phyloP scores from a whole-genome alignment of 176 grass and related monocot genomes.

The Rhynchospora breviuscula region DNA sequence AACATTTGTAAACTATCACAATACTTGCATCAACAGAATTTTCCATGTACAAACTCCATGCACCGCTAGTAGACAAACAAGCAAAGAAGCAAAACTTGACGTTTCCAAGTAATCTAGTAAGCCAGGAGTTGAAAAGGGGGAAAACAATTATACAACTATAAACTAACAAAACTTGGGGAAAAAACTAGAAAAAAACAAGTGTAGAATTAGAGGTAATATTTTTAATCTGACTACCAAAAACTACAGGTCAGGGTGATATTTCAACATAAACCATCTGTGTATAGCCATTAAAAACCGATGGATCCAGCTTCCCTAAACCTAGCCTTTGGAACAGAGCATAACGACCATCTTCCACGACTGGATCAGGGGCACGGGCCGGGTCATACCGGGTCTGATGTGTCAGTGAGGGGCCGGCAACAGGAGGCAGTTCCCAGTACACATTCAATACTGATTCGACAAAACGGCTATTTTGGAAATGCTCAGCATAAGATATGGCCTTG shows the following conservation, averaged over 20 bases:
- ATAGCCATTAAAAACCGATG: slow-evolving; percentile 79
- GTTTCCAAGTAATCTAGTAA: not conserved
- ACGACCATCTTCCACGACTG: slow-evolving; percentile 72
- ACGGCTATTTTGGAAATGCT: slow-evolving; percentile 83
- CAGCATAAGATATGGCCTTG: slow-evolving; percentile 49
- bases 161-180: not conserved
- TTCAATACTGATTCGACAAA: slow-evolving; percentile 69
- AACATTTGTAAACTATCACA: not conserved
- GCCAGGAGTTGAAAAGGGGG: not conserved
- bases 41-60: not conserved
- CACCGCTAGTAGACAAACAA: not conserved
- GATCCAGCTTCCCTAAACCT: slow-evolving; percentile 54
- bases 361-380: slow-evolving; percentile 56
- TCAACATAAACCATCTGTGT: slow-evolving; percentile 88
- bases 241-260: slow-evolving; percentile 31
- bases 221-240: not conserved
- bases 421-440: slow-evolving; percentile 86
- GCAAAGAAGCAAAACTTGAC: not conserved
- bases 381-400: slow-evolving; percentile 95
- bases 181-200: not conserved
- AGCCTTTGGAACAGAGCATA: slow-evolving; percentile 59
- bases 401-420: slow-evolving; percentile 76
- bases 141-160: slow-evolving; percentile 9
- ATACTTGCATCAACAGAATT: not conserved
- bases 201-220: not conserved